Percentiles rank a stretch among this genome's conserved stretches.
Evolutionary conservation across 169 alveolate genomes (phyloP).

Genomic region (Neospora caninum): DNA sequence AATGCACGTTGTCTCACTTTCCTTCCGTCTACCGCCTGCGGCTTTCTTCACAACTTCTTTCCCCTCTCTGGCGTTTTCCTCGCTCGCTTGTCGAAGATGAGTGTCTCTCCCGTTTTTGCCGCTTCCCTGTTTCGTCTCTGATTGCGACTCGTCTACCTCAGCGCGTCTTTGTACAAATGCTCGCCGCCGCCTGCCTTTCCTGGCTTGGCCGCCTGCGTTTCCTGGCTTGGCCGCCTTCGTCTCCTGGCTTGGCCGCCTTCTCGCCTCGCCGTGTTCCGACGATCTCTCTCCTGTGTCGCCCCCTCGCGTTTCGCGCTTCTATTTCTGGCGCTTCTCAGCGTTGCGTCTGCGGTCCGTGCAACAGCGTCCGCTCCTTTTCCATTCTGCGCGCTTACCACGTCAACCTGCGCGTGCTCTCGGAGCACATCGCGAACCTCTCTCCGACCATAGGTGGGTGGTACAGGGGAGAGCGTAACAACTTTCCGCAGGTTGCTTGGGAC

Average conservation of each 20-base stretch:
- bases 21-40: not conserved
- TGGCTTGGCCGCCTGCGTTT: too few species aligned
- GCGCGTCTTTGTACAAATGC: too few species aligned
- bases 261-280: not conserved
- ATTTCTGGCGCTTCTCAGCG: too few species aligned
- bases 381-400: not conserved
- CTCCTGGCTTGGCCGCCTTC: too few species aligned
- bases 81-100: too few species aligned
- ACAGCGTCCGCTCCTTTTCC: not conserved
- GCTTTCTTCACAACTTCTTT: not conserved
- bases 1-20: not conserved
- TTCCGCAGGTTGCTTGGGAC: not conserved
- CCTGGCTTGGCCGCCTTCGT: too few species aligned
- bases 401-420: not conserved
- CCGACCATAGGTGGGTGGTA: conserved; percentile 15
- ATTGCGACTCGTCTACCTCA: too few species aligned
- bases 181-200: too few species aligned
- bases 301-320: too few species aligned
- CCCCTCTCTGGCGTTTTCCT: not conserved
- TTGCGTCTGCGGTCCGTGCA: too few species aligned
- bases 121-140: not conserved
- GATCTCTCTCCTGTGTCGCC: not conserved
- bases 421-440: not conserved
- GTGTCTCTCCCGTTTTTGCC: not conserved
- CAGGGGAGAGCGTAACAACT: conserved; percentile 14